Evolutionary conservation across 179 eudicot genomes (phyloP).

Genomic region (Gypsophila paniculata): DNA sequence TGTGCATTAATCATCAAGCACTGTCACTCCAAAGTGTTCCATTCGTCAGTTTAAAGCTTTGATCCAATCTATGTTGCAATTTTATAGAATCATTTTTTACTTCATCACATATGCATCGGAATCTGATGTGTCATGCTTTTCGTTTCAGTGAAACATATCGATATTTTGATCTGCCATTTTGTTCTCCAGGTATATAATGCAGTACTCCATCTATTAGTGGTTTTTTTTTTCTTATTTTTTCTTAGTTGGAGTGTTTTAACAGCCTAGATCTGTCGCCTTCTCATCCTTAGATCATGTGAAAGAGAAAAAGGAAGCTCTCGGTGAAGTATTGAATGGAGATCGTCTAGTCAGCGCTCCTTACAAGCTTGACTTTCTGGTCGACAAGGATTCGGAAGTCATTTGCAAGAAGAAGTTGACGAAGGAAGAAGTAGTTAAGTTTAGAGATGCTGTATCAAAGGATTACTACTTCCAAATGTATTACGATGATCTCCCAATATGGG

Average conservation of each 20-base stretch:
- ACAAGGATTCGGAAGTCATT: constrained; percentile 38
- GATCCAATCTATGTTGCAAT: neutral
- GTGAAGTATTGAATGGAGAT: constrained; percentile 41
- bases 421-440: constrained; percentile 35
- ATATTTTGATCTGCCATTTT: constrained; percentile 45
- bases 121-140: constrained; percentile 19
- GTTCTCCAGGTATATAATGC: constrained; percentile 29
- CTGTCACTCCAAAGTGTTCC: neutral
- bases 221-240: neutral
- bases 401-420: constrained; percentile 34
- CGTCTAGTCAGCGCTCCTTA: constrained; percentile 44
- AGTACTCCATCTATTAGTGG: neutral
- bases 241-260: neutral
- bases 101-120: neutral
- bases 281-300: constrained; percentile 31
- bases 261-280: neutral
- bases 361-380: constrained; percentile 39
- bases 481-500: constrained; percentile 45
- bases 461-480: constrained; percentile 47
- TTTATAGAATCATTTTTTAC: constrained; percentile 2
- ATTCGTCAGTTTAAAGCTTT: neutral
- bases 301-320: constrained; percentile 43
- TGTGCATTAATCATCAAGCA: neutral
- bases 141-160: constrained; percentile 46
- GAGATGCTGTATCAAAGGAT: constrained; percentile 46